A percentile compares a stretch with the other conserved stretches of the same genome.
phyloP scores from a whole-genome alignment of 352 stramenopile species.

The Phytophthora syringae region DNA sequence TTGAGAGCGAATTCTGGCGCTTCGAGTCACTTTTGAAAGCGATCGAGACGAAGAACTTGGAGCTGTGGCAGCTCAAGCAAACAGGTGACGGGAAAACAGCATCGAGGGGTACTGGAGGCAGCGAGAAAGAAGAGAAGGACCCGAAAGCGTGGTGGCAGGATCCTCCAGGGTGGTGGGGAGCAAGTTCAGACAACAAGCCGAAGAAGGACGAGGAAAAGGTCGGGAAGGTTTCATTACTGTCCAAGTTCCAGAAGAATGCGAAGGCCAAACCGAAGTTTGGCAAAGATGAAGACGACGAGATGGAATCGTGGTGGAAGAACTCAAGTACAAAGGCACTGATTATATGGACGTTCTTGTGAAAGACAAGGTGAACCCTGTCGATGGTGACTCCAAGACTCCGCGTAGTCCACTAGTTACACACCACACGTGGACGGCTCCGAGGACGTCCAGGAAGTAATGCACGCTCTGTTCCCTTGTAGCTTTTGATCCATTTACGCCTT shows the following conservation, averaged over 20 bases:
- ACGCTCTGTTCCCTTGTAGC: neutral
- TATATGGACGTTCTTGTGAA: constrained; percentile 50
- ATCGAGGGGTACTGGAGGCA: neutral
- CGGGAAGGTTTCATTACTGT: constrained; percentile 22
- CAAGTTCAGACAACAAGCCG: constrained; percentile 9
- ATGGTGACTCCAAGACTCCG: constrained; percentile 26
- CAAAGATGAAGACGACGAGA: constrained; percentile 7
- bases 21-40: constrained; percentile 77
- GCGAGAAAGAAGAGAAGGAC: constrained; percentile 26
- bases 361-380: constrained; percentile 14
- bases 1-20: constrained; percentile 87
- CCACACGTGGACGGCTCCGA: constrained; percentile 51
- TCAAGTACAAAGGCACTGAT: constrained; percentile 78
- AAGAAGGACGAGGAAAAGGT: constrained; percentile 44
- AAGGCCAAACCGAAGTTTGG: constrained; percentile 2
- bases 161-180: constrained; percentile 71
- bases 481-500: constrained; percentile 4
- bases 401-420: constrained; percentile 45
- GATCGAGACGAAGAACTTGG: constrained; percentile 78
- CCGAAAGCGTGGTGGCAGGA: constrained; percentile 68
- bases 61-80: constrained; percentile 58
- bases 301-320: constrained; percentile 72
- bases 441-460: constrained; percentile 28
- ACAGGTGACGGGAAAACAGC: constrained; percentile 8
- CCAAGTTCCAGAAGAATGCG: constrained; percentile 29